Evolutionary conservation across 352 stramenopile species (phyloP).

Genomic region (Phytopythium sindhum): DNA sequence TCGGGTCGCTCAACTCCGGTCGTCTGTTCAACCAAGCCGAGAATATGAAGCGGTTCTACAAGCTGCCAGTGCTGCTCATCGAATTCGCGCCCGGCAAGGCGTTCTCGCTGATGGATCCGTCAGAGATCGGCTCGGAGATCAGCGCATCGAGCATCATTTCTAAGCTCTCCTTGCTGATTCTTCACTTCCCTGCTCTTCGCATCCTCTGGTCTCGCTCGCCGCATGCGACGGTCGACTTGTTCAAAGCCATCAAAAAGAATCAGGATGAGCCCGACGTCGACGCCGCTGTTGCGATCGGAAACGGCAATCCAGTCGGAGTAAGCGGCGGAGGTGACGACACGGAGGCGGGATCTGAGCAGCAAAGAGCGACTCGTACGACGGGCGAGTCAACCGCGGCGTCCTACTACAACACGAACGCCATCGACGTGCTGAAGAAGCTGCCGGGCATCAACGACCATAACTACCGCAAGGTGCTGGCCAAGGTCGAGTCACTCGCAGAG

Average conservation of each 20-base stretch:
- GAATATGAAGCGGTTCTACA: constrained; percentile 81
- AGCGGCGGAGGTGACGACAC: neutral
- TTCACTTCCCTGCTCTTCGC: constrained; percentile 93
- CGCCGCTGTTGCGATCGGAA: constrained; percentile 59
- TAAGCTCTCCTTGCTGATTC: constrained; percentile 93
- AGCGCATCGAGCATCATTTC: constrained; percentile 90
- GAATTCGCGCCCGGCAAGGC: constrained; percentile 90
- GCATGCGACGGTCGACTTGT: constrained; percentile 87
- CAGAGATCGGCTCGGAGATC: constrained; percentile 93
- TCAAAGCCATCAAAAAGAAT: constrained; percentile 80
- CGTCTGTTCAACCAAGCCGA: constrained; percentile 94
- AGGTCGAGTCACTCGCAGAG: constrained; percentile 71
- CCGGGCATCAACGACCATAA: constrained; percentile 96
- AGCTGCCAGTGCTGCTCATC: constrained; percentile 94
- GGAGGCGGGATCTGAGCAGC: constrained; percentile 22
- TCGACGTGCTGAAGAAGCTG: constrained; percentile 94
- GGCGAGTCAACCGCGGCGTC: constrained; percentile 41
- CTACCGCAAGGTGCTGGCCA: constrained; percentile 71
- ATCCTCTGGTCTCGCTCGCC: constrained; percentile 95
- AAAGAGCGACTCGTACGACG: constrained; percentile 4
- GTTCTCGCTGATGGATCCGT: constrained; percentile 84
- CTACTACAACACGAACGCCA: constrained; percentile 88
- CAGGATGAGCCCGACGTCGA: constrained; percentile 85
- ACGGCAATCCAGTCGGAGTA: constrained; percentile 18
- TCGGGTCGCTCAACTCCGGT: constrained; percentile 94